phyloP scores from a whole-genome alignment of 305 asterid genomes.

The Rubia balearica region DNA sequence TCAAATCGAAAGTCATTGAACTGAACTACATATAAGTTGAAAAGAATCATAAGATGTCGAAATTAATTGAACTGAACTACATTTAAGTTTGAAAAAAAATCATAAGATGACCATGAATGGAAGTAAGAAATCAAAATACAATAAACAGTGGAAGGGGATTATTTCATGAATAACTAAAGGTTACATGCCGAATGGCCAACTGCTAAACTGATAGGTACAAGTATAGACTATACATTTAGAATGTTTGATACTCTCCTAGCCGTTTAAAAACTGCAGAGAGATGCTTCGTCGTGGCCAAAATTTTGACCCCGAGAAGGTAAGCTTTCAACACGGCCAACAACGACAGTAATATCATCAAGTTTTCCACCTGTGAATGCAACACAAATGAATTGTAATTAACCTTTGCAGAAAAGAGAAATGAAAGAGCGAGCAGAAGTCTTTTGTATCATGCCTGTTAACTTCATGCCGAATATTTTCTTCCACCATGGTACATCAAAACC shows the following conservation, averaged over 20 bases:
- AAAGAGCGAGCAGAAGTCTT: not conserved
- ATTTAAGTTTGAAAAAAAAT: no score
- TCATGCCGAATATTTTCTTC: slow-evolving; percentile 72
- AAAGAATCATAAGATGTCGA: no score
- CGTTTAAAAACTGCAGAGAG: not conserved
- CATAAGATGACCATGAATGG: no score
- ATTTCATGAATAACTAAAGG: not conserved
- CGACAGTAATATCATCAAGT: slow-evolving; percentile 71
- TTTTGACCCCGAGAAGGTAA: slow-evolving; percentile 1
- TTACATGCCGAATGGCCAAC: slow-evolving; percentile 1
- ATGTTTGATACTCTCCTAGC: not conserved
- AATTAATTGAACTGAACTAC: no score
- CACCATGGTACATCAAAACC: slow-evolving; percentile 86
- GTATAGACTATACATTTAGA: not conserved
- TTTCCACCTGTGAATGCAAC: slow-evolving; percentile 52
- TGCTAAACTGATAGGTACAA: not conserved
- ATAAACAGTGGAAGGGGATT: no score
- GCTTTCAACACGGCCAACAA: slow-evolving; percentile 54
- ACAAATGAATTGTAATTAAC: not conserved
- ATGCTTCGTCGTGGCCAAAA: not conserved
- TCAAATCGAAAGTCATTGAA: no score
- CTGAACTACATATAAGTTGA: no score
- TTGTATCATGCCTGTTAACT: slow-evolving; percentile 54
- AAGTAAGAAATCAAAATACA: not conserved
- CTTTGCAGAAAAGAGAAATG: not conserved